phyloP scores from a whole-genome alignment of 805 yeast species.

The Yamadazyma ubonensis region DNA sequence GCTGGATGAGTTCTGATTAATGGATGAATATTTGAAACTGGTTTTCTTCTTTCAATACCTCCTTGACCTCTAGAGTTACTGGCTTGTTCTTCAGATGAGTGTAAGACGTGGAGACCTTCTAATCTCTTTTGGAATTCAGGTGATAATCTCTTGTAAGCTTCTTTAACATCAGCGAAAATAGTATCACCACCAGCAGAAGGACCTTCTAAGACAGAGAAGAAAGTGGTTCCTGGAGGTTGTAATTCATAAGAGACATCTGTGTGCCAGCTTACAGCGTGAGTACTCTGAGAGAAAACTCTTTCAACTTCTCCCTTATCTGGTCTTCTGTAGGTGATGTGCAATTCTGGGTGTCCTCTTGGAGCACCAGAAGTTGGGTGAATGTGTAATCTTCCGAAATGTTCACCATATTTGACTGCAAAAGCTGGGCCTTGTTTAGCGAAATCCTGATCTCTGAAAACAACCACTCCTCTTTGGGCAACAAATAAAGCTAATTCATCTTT shows the following conservation, averaged over 20 bases:
- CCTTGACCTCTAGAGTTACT: slow-evolving; percentile 52
- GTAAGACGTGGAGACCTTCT: slow-evolving; percentile 62
- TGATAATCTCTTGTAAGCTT: slow-evolving; percentile 70
- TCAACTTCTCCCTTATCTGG: slow-evolving; percentile 39
- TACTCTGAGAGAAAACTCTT: slow-evolving; percentile 32
- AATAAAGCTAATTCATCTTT: slow-evolving; percentile 69
- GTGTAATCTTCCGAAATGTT: slow-evolving; percentile 68
- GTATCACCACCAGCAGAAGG: slow-evolving; percentile 74
- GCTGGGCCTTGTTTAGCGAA: slow-evolving; percentile 51
- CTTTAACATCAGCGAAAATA: slow-evolving; percentile 67
- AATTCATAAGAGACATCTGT: slow-evolving; percentile 72
- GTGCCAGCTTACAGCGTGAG: slow-evolving; percentile 56
- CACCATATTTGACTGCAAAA: slow-evolving; percentile 53
- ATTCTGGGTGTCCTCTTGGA: slow-evolving; percentile 60
- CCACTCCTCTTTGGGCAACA: slow-evolving; percentile 70
- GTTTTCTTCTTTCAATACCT: slow-evolving; percentile 67
- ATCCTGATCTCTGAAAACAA: slow-evolving; percentile 65
- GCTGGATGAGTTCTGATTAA: slow-evolving; percentile 73
- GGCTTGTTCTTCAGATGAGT: slow-evolving; percentile 73
- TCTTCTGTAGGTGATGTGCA: slow-evolving; percentile 60
- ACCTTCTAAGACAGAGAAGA: slow-evolving; percentile 60
- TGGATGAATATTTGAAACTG: slow-evolving; percentile 66
- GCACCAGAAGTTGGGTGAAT: slow-evolving; percentile 76
- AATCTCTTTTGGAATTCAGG: slow-evolving; percentile 60
- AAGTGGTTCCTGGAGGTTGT: slow-evolving; percentile 71